Evolutionary conservation across 2,329 filamentous ascomycete species (phyloP), one percentile per base, ranked within the genome.

Genomic region (Pseudomassariella vexata): DNA sequence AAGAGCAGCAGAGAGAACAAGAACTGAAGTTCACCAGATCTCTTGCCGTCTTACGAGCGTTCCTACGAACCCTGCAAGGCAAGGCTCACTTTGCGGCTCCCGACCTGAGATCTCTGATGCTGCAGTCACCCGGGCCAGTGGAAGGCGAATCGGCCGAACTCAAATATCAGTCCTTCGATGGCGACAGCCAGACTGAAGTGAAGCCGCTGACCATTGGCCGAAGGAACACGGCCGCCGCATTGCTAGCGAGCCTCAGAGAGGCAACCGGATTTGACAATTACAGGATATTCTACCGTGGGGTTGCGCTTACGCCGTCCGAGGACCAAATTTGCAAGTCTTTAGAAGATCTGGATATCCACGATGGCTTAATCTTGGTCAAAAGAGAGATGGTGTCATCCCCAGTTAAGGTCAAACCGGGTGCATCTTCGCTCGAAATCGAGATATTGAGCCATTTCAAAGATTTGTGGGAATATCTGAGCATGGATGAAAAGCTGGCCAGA

Each of bases 381-480:
- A 68, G 70, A 11, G 72, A 77, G 25, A 50, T 59, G 1, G 53
- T 60, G 7, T 56, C 60, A 4, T 56, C 64, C 35, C 51, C 67
- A 17, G 45, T 63, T 40, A 50, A 65, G 19, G 59, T 70, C 32
- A 66, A 64, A 39, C 68, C 59, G 31, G 76, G 63, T 30, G 73
- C 64, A 28, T 79, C 64, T 40, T 71, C 63, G 21, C 70, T 96
- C 3, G 87, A 96, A 51, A 70, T 76, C 9, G 85, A 90, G 46
- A 79, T 96, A 15, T 64, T 92, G 44, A 72, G 79, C 36, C 85
- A 94, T 55, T 94, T 95, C 48, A 73, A 85, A 33, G 79, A 90
- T 39, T 62, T 98, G 16, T 95, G 92, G 70, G 73, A 77, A 25
- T 83, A 90, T 48, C 68, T 96, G 33, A 77, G 79, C 41, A 73